These are phyloP conservation scores for Nidularia sp. DNA, from an alignment of 768 basidiomycete genomes.

Conservation along the genomic window DNA sequence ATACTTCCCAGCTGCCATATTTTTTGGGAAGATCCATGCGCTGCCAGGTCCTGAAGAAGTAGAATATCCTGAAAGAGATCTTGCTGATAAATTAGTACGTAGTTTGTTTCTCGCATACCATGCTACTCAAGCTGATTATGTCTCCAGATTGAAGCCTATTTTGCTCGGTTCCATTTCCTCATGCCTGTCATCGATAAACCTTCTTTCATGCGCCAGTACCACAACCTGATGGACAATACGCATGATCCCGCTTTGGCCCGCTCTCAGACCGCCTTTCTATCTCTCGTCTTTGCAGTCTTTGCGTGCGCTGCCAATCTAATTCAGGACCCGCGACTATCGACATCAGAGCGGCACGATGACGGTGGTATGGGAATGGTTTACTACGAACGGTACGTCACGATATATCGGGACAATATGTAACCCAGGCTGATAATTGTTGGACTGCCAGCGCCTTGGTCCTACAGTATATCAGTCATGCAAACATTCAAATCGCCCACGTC, in stretches of 20 bases:
- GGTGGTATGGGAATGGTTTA: conserved; percentile 89
- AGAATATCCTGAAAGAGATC: conserved; percentile 79
- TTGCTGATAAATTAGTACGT: conserved; percentile 83
- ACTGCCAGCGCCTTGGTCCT: conserved; percentile 72
- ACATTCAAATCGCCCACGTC: conserved; percentile 81
- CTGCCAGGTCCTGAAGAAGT: conserved; percentile 83
- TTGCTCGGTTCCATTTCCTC: conserved; percentile 80
- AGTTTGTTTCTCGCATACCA: conserved; percentile 6
- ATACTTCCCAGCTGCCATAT: conserved; percentile 85
- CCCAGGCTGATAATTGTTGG: conserved; percentile 9
- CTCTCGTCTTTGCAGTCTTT: conserved; percentile 84
- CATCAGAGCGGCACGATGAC: conserved; percentile 58
- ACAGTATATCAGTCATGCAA: conserved; percentile 89
- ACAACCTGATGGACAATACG: conserved; percentile 67
- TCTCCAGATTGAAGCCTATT: conserved; percentile 79
- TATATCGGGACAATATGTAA: conserved; percentile 5
- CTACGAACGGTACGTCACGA: conserved; percentile 69
- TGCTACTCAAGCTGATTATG: conserved; percentile 17
- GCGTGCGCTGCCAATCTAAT: conserved; percentile 83
- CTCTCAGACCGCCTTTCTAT: conserved; percentile 69
- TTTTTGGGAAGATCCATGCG: conserved; percentile 82
- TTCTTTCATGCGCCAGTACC: conserved; percentile 72
- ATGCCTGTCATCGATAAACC: conserved; percentile 88
- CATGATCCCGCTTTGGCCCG: conserved; percentile 49
- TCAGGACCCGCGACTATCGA: conserved; percentile 62